Evolutionary conservation across 2,329 filamentous ascomycete species (phyloP), one percentile per base, ranked within the genome.

Genomic region (Aspergillus fructus): DNA sequence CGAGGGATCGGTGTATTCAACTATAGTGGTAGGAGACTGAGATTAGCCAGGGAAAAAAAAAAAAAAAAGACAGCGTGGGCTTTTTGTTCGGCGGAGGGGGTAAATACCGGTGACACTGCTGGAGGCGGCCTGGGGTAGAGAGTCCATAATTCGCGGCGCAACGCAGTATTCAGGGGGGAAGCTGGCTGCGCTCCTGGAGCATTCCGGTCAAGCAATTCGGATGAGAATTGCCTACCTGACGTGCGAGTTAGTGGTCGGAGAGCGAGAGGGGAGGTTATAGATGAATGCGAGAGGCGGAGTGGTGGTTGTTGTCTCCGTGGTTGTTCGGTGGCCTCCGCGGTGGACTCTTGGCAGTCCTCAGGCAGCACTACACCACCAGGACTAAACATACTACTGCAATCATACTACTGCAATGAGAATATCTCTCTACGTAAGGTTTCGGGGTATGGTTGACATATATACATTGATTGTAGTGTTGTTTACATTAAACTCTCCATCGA

Each of bases 1-100:
- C 71, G 91, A 89, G 53, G 94, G 93, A 78, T 99, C 94, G 78
- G 90, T 91, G 78, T 96, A 99, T 81, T 97, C 93, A 79, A 97
- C 92, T 96, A 48, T 30, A 24, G 42, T 13, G 37, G n/a, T n/a
- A 1, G 68, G 40, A 55, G 43, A 42, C 21, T 21, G 15, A 50
- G 4, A 55, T 30, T 30, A 30, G 27, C 27, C 3, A 46, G 15
- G 49, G 67, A 63, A 66, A 34, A 68, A 61, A 48, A n/a, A 47
- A 47, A 52, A 46, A 15, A 51, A 67, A 64, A 66, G 64, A 68
- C 17, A 30, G 33, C 12, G 2, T 47, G 49, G 23, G 49, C 27
- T 30, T 4, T 30, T 30, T 30, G 3, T 9, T 30, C 43, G 34
- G 33, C 46, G 56, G 13, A 27, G 41, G 45, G 51, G 59, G 49